A percentile compares a stretch with the other conserved stretches of the same genome.
Evolutionary conservation across 2,329 filamentous ascomycete genomes (phyloP).

Genomic region (Colletotrichum sp.): DNA sequence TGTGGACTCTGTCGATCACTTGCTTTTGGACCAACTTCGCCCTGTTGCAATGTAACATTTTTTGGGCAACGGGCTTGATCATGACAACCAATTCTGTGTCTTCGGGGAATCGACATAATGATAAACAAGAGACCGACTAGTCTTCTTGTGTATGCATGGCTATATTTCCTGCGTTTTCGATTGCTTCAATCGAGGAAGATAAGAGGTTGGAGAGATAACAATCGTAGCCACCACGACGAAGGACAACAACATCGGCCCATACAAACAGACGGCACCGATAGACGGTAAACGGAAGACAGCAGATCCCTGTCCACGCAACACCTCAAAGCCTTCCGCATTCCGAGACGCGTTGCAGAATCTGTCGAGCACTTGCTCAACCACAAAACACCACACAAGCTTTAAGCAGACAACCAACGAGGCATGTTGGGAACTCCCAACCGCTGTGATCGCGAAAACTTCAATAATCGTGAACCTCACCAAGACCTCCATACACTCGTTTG

Average conservation of each 20-base stretch:
- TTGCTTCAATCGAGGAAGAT: neutral
- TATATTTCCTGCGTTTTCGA: neutral
- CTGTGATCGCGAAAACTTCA: no score
- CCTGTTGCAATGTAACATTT: neutral
- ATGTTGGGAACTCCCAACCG: no score
- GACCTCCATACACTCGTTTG: neutral
- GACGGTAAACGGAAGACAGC: fast-evolving
- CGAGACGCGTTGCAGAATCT: neutral
- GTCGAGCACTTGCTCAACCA: neutral
- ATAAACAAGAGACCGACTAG: no score
- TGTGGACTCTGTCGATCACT: neutral
- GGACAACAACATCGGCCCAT: no score
- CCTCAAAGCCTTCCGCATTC: neutral
- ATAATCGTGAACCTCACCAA: no score
- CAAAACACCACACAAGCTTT: neutral
- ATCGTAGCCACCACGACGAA: neutral
- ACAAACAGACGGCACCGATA: fast-evolving
- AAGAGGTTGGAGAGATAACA: no score
- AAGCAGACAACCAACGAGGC: no score
- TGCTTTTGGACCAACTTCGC: neutral
- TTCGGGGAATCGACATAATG: no score
- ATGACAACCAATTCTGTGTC: neutral
- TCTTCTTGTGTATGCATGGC: no score
- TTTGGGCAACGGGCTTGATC: neutral
- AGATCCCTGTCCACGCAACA: neutral